Conservation (phyloP, 1,284 basidiomycete species). For the Phenoliferia sp. region DNA sequence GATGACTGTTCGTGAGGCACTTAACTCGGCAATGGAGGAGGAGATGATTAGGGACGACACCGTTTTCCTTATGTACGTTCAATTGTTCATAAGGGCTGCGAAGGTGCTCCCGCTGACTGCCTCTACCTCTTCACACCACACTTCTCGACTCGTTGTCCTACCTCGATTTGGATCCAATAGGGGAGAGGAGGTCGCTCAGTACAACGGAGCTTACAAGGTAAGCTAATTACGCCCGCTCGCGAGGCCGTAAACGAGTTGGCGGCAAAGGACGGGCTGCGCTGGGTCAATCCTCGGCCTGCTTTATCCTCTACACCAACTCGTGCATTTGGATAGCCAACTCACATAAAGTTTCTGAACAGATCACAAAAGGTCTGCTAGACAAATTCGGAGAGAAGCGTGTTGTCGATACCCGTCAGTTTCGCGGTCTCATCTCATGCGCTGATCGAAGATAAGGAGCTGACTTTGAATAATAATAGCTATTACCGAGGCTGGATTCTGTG, state of each 20-base stretch:
- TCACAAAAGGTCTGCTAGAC: slow-evolving; percentile 96
- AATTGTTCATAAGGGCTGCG: background rate
- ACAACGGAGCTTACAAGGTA: slow-evolving; percentile 99
- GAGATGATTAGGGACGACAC: slow-evolving; percentile 96
- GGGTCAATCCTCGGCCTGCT: background rate
- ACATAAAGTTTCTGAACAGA: slow-evolving; percentile 48
- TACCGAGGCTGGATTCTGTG: slow-evolving; percentile 92
- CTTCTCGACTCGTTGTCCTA: background rate
- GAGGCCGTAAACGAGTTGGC: background rate
- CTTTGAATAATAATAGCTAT: slow-evolving; percentile 15
- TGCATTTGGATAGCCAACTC: no score
- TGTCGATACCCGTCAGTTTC: slow-evolving; percentile 58
- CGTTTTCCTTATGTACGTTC: slow-evolving; percentile 70
- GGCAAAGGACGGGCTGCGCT: no score
- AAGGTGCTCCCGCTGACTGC: background rate
- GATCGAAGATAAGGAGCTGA: background rate
- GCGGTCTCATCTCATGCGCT: background rate
- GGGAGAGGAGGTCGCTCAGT: slow-evolving; percentile 97
- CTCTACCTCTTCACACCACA: background rate
- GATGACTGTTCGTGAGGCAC: slow-evolving; percentile 98
- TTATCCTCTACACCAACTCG: background rate
- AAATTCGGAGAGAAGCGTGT: slow-evolving; percentile 99
- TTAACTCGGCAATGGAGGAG: slow-evolving; percentile 98
- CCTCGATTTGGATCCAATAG: background rate
- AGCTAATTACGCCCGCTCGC: slow-evolving; percentile 12